Percentiles rank a stretch among this genome's conserved stretches.
Evolutionary conservation across 2,329 filamentous ascomycete genomes (phyloP).

Genomic region (Botrytis squamosa): DNA sequence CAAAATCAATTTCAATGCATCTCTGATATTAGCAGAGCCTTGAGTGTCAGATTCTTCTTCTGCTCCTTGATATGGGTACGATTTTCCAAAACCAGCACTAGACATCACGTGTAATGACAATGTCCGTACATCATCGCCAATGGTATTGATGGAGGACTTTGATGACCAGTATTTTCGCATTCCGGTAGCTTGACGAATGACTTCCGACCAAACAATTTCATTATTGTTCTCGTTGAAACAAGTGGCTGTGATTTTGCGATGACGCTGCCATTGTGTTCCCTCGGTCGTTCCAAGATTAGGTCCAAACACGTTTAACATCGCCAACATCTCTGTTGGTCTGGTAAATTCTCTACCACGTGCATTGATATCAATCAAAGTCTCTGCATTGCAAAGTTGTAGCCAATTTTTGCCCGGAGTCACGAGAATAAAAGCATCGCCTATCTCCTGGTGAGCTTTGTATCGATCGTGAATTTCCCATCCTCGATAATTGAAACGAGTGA

Average conservation of each 20-base stretch:
- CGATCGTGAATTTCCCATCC: constrained; percentile 21
- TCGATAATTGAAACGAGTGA: constrained; percentile 18
- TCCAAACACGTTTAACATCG: constrained; percentile 15
- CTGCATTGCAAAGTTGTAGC: constrained; percentile 15
- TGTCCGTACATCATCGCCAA: constrained; percentile 12
- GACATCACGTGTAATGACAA: constrained; percentile 19
- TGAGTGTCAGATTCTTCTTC: constrained; percentile 1
- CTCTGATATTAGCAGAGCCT: not conserved
- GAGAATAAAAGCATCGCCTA: constrained; percentile 18
- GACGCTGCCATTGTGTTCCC: constrained; percentile 17
- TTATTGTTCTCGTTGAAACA: constrained; percentile 17
- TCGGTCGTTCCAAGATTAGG: constrained; percentile 16
- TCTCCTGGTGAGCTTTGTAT: constrained; percentile 13
- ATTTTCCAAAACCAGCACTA: constrained; percentile 16
- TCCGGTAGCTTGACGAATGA: constrained; percentile 13
- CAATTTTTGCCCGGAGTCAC: constrained; percentile 19
- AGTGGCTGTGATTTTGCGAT: constrained; percentile 16
- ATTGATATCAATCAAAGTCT: constrained; percentile 4
- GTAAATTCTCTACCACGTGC: constrained; percentile 2
- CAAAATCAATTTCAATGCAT: constrained; percentile 14
- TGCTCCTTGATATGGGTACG: constrained; percentile 10
- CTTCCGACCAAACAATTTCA: constrained; percentile 10
- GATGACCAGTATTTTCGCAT: constrained; percentile 15
- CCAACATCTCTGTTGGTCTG: constrained; percentile 15
- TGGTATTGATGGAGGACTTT: not conserved